Evolutionary conservation across 192 early-diverging fungal species (phyloP), one percentile per base, ranked within the genome.

Genomic region (Linnemannia exigua): DNA sequence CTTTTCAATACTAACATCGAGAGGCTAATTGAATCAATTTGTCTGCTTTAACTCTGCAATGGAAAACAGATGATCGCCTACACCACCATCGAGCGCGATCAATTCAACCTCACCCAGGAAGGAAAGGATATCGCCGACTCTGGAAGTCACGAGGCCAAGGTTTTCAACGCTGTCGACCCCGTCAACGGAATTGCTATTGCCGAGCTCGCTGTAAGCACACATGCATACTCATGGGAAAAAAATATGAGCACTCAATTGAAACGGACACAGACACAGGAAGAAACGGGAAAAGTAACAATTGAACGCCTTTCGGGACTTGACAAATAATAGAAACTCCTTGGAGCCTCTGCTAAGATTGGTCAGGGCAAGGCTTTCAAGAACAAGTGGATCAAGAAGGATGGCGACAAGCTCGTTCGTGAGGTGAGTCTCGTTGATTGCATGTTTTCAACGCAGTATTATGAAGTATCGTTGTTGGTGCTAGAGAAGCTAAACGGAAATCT

Each of bases 351-450:
- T 82, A 96, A 94, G 86, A 95, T 99, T 86, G 99, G 98, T 38
- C 97, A 97, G 89, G 97, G 97, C 70, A 95, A 95, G 86, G 97
- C 97, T 31, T 95, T 99, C 89, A 97, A 97, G 88, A 97, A 98
- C 92, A 99, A 98, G 90, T 99, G 99, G 99, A 94, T 99, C 88
- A 94, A 93, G 72, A 98, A 99, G 88, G 91, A 89, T 63, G 91
- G 89, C 47, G 90, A 90, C 51, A 93, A 91, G 63, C 89, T 99
- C 35, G 91, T 96, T 38, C 94, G 97, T 63, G 76, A 92, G 70
- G 88, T 89, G 80, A 33, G 58, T 63, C 25, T 11, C 14, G 58
- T 14, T 25, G 28, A 63, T 14, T 63, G 25, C 28, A 28, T 63
- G 58, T 63, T 31, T 28, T 33, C 28, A 14, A 15, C 58, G 3